These are phyloP conservation scores for Diaporthe longicolla DNA, from an alignment of 2,329 filamentous ascomycete genomes.

Conservation along the genomic window DNA sequence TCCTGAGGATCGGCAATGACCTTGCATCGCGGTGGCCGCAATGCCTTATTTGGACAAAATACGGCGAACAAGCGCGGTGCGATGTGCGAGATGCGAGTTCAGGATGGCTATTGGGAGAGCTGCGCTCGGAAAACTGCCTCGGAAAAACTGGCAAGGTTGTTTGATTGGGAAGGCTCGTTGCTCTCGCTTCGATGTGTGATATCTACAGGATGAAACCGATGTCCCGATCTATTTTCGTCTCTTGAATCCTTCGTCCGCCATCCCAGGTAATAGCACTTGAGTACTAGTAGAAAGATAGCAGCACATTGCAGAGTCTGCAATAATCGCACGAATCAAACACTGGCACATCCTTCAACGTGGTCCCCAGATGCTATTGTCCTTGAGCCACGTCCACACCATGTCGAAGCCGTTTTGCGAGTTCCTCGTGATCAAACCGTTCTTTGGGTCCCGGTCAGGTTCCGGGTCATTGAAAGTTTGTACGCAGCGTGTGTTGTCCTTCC, in stretches of 20 bases:
- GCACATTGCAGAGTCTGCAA: neutral
- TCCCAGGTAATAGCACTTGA: neutral
- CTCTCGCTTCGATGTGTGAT: neutral
- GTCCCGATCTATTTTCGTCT: neutral
- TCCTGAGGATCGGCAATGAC: neutral
- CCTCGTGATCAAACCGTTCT: slow-evolving; percentile 49
- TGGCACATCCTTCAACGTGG: neutral
- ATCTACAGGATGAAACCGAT: neutral
- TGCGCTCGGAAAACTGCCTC: too few relatives aligned
- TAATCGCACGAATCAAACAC: neutral
- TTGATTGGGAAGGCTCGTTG: too few relatives aligned
- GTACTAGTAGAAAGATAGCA: neutral
- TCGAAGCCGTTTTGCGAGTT: slow-evolving; percentile 48
- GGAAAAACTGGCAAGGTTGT: too few relatives aligned
- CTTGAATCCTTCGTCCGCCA: neutral
- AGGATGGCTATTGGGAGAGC: neutral
- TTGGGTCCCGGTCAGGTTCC: slow-evolving; percentile 52
- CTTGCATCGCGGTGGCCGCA: neutral
- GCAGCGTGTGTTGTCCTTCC: slow-evolving; percentile 49
- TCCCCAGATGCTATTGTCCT: slow-evolving; percentile 48
- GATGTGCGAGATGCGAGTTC: neutral
- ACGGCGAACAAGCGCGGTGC: neutral
- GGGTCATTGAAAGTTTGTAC: slow-evolving; percentile 56
- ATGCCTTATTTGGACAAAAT: neutral
- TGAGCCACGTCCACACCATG: slow-evolving; percentile 49